Conservation (phyloP, 306 rosid species). For the Hippophae rhamnoides region DNA sequence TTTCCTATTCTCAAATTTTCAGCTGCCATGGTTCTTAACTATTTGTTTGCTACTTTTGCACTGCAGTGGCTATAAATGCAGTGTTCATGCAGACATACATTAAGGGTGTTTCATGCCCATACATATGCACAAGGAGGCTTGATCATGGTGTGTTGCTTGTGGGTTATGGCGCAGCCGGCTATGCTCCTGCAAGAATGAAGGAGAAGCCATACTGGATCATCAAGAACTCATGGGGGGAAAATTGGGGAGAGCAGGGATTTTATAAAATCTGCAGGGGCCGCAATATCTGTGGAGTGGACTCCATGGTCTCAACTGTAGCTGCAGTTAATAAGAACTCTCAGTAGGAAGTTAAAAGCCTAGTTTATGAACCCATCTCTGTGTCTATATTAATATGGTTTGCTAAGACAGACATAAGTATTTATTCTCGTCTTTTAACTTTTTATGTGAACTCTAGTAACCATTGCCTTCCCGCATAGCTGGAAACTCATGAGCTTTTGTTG, state of each 20-base stretch:
- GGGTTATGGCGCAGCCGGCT: constrained; percentile 69
- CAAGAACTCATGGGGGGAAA: constrained; percentile 87
- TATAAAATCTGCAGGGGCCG: constrained; percentile 81
- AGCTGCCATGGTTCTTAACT: neutral
- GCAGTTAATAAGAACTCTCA: constrained; percentile 34
- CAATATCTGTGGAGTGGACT: constrained; percentile 82
- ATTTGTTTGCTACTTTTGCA: constrained; percentile 21
- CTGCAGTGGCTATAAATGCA: constrained; percentile 96
- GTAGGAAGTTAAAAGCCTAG: constrained; percentile 7
- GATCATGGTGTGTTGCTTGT: constrained; percentile 87
- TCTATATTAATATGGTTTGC: neutral
- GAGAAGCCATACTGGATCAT: constrained; percentile 91
- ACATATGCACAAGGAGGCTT: constrained; percentile 59
- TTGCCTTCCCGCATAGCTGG: too few species aligned
- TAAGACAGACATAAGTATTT: too few species aligned
- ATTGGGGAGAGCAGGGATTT: constrained; percentile 90
- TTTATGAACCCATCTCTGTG: neutral
- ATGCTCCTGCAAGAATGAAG: constrained; percentile 70
- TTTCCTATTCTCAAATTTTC: too few species aligned
- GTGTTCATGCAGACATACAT: constrained; percentile 90
- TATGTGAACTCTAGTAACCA: too few species aligned
- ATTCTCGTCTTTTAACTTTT: too few species aligned
- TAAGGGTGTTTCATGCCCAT: constrained; percentile 92
- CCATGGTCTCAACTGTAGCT: constrained; percentile 78
- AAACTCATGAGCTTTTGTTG: too few species aligned